Evolutionary conservation across 345 rosid genomes (phyloP), one percentile per base, ranked within the genome.

Genomic region (Theobroma cacao): DNA sequence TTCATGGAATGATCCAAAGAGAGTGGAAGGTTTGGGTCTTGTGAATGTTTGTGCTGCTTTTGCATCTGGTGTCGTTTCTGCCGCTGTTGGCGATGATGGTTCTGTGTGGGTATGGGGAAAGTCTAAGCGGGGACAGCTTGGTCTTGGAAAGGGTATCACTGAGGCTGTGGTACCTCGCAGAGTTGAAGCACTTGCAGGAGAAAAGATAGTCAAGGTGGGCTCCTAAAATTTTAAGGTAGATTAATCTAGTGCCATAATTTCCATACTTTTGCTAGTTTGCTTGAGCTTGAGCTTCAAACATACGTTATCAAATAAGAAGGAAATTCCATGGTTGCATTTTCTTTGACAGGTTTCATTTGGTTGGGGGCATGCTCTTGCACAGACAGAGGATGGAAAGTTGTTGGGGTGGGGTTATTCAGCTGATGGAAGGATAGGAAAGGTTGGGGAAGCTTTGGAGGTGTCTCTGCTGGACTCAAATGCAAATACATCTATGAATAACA

Each of bases 61-160:
- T 86, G 97, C 98, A 30, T 94, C 98, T 59, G 98, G 95, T 50
- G 99, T 94, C 66, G 71, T 91, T 64, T 94, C 99, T 60, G 89
- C 95, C 0, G 97, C 90, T 62, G 84, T 92, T 36, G 97, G 88
- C 75, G 86, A 85, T 59, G 93, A 94, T 75, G 98, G 97, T 26
- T 94, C 95, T 38, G 79, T 96, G 84, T 96, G 98, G 99, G 95
- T 91, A 14, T 96, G 98, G 98, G 99, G 99, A 12, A 91, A 82
- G 81, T 96, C 99, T 43, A 96, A 91, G 87, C 88, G 97, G 20
- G 99, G 99, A 36, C 98, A 94, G 84, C 98, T 96, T 75, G 99
- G 99, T 82, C 92, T 96, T 47, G 98, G 98, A 56, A 83, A 86
- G 73, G 89, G 83, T 80, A 78, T 80, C 71, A 82, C 78, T 3